Evolutionary conservation across 257 asterid species (phyloP).

Genomic region (Plantago elongata): DNA sequence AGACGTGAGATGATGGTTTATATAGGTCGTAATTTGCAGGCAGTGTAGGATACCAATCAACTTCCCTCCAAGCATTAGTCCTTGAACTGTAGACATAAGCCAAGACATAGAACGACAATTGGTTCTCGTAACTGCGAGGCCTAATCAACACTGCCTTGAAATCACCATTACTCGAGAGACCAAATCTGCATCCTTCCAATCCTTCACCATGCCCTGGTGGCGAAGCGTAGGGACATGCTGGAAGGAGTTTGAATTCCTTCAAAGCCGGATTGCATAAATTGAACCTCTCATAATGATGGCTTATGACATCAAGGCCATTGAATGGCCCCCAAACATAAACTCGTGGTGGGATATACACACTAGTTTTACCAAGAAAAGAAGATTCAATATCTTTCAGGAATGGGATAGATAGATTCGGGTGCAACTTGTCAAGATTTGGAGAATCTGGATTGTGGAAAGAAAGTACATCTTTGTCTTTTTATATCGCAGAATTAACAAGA

Average conservation of each 20-base stretch:
- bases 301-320: not conserved
- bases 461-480: not conserved
- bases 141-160: not conserved
- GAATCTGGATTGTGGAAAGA: conserved; percentile 3
- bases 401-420: not conserved
- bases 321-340: not conserved
- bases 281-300: not conserved
- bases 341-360: too few species aligned
- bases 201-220: not conserved
- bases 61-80: too few species aligned
- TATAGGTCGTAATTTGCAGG: too few species aligned
- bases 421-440: not conserved
- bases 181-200: not conserved
- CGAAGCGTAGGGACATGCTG: not conserved
- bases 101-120: too few species aligned
- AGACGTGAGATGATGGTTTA: too few species aligned
- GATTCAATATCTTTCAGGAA: not conserved
- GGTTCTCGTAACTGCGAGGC: too few species aligned
- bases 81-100: too few species aligned
- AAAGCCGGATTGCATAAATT: conserved; percentile 7
- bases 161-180: not conserved
- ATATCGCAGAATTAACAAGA: too few species aligned
- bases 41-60: too few species aligned
- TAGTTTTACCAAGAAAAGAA: too few species aligned
- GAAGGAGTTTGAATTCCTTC: not conserved